phyloP scores from a whole-genome alignment of 2,329 filamentous ascomycete genomes.

The Botrytis elliptica region DNA sequence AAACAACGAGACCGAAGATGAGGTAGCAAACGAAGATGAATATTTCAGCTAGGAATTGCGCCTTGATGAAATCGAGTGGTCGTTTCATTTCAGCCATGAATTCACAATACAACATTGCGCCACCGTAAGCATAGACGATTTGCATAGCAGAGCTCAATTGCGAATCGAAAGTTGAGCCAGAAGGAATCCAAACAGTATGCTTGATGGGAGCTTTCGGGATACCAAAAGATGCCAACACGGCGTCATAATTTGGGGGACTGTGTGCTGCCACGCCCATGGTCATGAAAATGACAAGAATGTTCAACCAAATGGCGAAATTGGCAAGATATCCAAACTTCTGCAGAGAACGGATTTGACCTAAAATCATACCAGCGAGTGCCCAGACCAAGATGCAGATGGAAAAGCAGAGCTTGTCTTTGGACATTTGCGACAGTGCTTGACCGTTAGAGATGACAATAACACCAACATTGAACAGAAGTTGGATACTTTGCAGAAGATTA shows the following conservation, averaged over 20 bases:
- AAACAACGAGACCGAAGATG: slow-evolving; percentile 38
- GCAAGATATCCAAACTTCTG: slow-evolving; percentile 55
- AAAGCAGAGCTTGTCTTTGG: slow-evolving; percentile 50
- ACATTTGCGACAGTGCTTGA: slow-evolving; percentile 53
- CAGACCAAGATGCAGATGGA: slow-evolving; percentile 53
- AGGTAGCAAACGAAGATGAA: slow-evolving; percentile 43
- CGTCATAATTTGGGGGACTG: slow-evolving; percentile 48
- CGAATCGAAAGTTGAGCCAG: slow-evolving; percentile 45
- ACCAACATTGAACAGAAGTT: slow-evolving; percentile 51
- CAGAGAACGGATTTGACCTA: slow-evolving; percentile 57
- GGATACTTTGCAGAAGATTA: slow-evolving; percentile 49
- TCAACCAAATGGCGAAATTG: slow-evolving; percentile 57
- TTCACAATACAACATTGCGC: slow-evolving; percentile 55
- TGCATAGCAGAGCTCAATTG: slow-evolving; percentile 51
- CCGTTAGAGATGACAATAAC: slow-evolving; percentile 53
- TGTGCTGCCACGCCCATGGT: slow-evolving; percentile 51
- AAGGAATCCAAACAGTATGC: slow-evolving; percentile 44
- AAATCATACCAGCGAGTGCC: slow-evolving; percentile 49
- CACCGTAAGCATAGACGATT: slow-evolving; percentile 53
- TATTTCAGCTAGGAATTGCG: slow-evolving; percentile 39
- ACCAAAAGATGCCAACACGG: slow-evolving; percentile 27
- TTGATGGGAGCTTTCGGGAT: slow-evolving; percentile 30
- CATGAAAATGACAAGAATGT: slow-evolving; percentile 54
- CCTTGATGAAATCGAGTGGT: slow-evolving; percentile 45
- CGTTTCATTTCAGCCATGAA: slow-evolving; percentile 53